Base-by-base conservation (phyloP, 768 basidiomycete genomes). In the Amanita jacksonii region DNA sequence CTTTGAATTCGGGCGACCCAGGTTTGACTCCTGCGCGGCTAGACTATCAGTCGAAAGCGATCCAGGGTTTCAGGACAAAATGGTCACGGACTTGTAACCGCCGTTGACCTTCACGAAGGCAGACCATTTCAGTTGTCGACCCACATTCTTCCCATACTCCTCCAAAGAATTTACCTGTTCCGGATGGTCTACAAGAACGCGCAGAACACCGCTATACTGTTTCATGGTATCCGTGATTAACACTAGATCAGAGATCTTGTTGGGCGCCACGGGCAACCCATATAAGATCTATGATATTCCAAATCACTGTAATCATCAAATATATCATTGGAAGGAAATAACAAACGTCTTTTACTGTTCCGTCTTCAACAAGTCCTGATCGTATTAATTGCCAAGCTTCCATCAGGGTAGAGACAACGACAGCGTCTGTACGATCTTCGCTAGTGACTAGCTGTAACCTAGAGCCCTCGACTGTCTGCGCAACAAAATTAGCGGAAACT, bases 101-200 rank as follows among this genome's bases (percentile, higher is more conserved):
- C 77, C 77, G 51, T 91, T 84, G 27, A 90, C 61, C 64, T 91
- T 91, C 47, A 92, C 70, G 57, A 90, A 91, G 0, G 73, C 73
- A 10, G 79, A 82, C 88, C 89, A 91, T 34, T 57, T 64, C 51
- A 66, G 65, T 1, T 65, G 61, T 12, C 51, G 57, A 37, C 53
- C 55, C 47, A 65, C 65, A 32, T 54, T 51, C 19, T 54, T 62
- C 57, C 81, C 81, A 51, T 73, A 85, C 38, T 66, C 67, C 48
- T 85, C 79, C 28, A 91, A 56, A 38, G 73, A 74, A 38, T 63
- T 62, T 38, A 90, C 62, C 57, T 91, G 89, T 40, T 76, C 77
- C 7, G 79, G 74, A 57, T 87, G 76, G 60, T 91, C 89, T 15
- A 92, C 64, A 48, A 90, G 66, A 38, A 91, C 57, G 20, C 86